Conservation (phyloP, 2,329 filamentous ascomycete genomes). For the Colletotrichum cuscutae region DNA sequence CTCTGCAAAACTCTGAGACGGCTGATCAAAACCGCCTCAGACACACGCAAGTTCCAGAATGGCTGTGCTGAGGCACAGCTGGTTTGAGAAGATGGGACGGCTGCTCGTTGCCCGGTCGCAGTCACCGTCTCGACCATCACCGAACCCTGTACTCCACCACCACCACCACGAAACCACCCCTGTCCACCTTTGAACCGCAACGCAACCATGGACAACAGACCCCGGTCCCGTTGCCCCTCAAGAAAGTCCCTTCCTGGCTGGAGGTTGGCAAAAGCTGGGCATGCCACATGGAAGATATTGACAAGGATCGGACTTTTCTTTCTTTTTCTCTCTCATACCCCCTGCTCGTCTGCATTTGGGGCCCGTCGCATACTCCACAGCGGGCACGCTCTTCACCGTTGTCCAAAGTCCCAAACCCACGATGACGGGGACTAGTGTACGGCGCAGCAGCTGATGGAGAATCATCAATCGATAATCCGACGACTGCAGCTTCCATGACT, state of each 20-base stretch:
- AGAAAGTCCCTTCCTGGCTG: constrained; percentile 15
- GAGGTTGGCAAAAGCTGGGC: background rate
- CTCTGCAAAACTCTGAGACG: constrained; percentile 38
- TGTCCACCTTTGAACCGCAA: background rate
- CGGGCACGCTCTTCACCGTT: background rate
- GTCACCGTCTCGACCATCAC: constrained; percentile 21
- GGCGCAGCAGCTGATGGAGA: constrained; percentile 1
- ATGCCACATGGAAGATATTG: constrained; percentile 20
- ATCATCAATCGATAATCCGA: background rate
- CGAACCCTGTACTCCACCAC: constrained; percentile 1
- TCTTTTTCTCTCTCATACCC: background rate
- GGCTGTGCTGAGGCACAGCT: constrained; percentile 42
- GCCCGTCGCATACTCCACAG: background rate
- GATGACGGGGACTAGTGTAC: background rate
- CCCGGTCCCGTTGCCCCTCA: constrained; percentile 10
- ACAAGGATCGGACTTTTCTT: constrained; percentile 20
- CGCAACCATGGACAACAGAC: background rate
- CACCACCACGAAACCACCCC: background rate
- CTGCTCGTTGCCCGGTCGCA: constrained; percentile 27
- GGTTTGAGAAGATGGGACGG: constrained; percentile 41
- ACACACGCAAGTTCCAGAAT: constrained; percentile 33
- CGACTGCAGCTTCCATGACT: background rate
- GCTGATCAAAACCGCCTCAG: constrained; percentile 37
- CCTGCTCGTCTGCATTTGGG: constrained; percentile 14
- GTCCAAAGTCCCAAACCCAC: background rate